Evolutionary conservation across 768 basidiomycete species (phyloP).

Genomic region (Lactarius hatsudake): DNA sequence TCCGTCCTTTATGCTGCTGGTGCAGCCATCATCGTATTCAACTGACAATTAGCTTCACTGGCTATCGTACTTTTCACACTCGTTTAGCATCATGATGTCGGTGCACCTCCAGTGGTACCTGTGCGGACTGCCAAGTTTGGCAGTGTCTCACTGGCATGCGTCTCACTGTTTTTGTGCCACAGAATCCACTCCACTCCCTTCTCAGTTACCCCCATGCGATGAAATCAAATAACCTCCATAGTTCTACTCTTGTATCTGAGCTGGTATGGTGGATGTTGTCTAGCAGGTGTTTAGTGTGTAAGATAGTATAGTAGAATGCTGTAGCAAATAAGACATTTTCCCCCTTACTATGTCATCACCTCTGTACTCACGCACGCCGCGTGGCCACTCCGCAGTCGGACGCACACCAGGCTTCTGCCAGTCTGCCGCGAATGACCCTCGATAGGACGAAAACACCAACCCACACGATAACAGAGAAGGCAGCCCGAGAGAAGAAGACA

Average conservation of each 20-base stretch:
- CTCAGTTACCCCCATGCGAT: neutral
- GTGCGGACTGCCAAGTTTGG: no score
- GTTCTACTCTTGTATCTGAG: neutral
- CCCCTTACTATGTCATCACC: neutral
- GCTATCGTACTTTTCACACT: neutral
- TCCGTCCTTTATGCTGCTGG: no score
- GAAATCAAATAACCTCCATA: neutral
- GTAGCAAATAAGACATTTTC: no score
- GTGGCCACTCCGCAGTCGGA: neutral
- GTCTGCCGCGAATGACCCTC: neutral
- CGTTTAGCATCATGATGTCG: neutral
- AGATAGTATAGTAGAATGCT: no score
- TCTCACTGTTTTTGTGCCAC: neutral
- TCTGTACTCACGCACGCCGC: neutral
- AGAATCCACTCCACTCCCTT: neutral
- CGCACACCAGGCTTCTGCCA: neutral
- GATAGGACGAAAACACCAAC: neutral
- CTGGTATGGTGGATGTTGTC: neutral
- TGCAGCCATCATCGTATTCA: no score
- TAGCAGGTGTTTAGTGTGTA: neutral
- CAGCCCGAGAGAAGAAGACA: neutral
- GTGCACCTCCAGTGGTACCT: neutral
- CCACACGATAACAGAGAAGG: neutral
- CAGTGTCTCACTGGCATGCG: neutral
- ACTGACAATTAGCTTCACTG: no score